Percentiles rank a stretch among this genome's conserved stretches.
These are phyloP conservation scores for Saccharomycopsis babjevae DNA, from an alignment of 805 yeast genomes.

Conservation along the genomic window DNA sequence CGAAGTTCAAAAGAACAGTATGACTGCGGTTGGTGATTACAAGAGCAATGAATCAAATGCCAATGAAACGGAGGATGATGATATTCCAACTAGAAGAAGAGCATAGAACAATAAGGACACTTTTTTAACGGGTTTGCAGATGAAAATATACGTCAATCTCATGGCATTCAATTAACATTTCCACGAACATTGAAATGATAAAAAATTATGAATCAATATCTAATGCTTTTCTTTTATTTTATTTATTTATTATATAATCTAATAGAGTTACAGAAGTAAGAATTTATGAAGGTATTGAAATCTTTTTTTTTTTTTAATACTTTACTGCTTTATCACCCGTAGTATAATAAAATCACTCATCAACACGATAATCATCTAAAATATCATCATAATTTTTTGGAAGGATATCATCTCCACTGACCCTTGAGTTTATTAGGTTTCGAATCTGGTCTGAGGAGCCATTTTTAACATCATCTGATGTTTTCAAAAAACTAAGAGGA, in stretches of 20 bases:
- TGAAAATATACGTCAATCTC: no score
- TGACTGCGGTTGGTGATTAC: neutral
- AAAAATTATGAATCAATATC: no score
- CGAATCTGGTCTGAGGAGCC: slow-evolving; percentile 7
- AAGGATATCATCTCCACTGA: slow-evolving; percentile 9
- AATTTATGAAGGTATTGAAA: neutral
- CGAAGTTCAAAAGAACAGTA: neutral
- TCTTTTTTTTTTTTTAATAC: neutral
- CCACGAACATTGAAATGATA: no score
- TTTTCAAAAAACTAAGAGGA: slow-evolving; percentile 12
- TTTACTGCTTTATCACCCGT: neutral
- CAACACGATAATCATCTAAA: slow-evolving; percentile 11
- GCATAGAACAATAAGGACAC: neutral
- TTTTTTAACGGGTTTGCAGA: no score
- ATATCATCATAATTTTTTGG: slow-evolving; percentile 13
- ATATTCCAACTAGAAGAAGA: neutral
- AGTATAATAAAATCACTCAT: neutral
- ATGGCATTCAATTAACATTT: no score
- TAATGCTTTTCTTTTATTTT: no score
- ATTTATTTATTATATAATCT: neutral
- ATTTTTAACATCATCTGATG: neutral
- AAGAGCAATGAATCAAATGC: neutral
- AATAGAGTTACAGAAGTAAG: neutral
- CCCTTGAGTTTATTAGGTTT: slow-evolving; percentile 6
- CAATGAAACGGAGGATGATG: slow-evolving; percentile 16